Conservation (phyloP, 2,329 filamentous ascomycete species). For the Venturia pyrina region DNA sequence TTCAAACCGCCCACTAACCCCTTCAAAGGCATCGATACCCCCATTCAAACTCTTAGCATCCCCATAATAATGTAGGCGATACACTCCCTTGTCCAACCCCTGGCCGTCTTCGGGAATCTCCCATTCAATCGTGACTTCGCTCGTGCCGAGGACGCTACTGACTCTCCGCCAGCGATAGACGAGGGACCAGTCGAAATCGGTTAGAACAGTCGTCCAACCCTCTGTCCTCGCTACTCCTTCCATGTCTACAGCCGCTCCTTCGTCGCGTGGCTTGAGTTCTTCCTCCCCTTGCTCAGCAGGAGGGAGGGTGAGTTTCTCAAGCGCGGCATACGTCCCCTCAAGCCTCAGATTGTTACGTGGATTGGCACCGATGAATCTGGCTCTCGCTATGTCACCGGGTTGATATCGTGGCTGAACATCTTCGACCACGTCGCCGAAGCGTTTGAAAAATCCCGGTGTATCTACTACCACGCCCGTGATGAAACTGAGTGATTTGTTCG, state of each 20-base stretch:
- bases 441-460: constrained; percentile 50
- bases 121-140: constrained; percentile 72
- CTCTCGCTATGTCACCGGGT: constrained; percentile 52
- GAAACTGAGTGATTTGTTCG: constrained; percentile 64
- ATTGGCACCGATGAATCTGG: constrained; percentile 75
- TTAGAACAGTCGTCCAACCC: constrained; percentile 56
- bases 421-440: constrained; percentile 58
- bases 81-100: constrained; percentile 47
- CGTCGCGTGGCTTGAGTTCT: constrained; percentile 3
- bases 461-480: constrained; percentile 74
- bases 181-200: constrained; percentile 75
- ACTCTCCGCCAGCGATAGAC: constrained; percentile 71
- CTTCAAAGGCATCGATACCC: constrained; percentile 57
- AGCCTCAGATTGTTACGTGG: constrained; percentile 78
- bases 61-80: constrained; percentile 74
- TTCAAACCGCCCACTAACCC: constrained; percentile 37
- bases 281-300: neutral
- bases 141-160: constrained; percentile 59
- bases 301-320: constrained; percentile 50
- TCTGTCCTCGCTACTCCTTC: neutral
- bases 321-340: constrained; percentile 65
- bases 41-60: constrained; percentile 62
- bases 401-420: constrained; percentile 46
- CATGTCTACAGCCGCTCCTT: no score
- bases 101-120: constrained; percentile 46